Base-by-base conservation (phyloP, 768 basidiomycete genomes). In the Strobilomyces dryophilus region DNA sequence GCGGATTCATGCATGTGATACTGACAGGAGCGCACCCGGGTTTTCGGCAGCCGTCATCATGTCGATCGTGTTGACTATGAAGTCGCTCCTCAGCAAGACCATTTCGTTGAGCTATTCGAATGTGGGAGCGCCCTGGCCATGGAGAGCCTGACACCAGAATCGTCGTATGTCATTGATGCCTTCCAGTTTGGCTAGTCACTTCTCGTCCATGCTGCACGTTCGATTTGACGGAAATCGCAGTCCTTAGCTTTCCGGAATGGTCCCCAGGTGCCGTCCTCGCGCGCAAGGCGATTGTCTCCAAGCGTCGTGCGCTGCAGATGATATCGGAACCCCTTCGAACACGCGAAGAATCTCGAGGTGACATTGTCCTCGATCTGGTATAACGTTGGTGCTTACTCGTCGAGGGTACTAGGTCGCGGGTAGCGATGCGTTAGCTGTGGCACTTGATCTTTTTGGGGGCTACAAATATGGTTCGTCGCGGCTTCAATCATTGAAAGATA, bases 51-150 rank as follows among this genome's bases (percentile, higher is more conserved):
- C 72, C 1, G 66, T 75, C 2, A 65, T 75, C 39, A 61, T 78
- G 51, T 67, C 71, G 15, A 63, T 77, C 12, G 66, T 71, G 8
- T 79, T 39, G 78, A 74, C n/a, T 63, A 45, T 36, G 26, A 43
- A 8, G 41, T 43, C 24, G 24, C 41, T 9, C 24, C 41, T 14
- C 24, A 43, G 26, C 41, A 43, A 5, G 41, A 43, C 24, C 24
- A 26, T 9, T 17, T 43, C 24, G 24, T 43, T 15, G 41, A 43
- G n/a, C 11, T 26, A 9, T 26, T 43, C 11, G 41, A 43, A 43
- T 24, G 41, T 6, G 41, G 41, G 12, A 43, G 15, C 3, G 21
- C 41, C 8, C 15, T 43, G 21, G 41, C 24, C 14, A 14, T 43
- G 41, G 41, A 43, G 21, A 17, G 14, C 7, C 26, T 43, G 6